These are phyloP conservation scores for Calonectria hongkongensis DNA, from an alignment of 2,329 filamentous ascomycete species.

Conservation along the genomic window DNA sequence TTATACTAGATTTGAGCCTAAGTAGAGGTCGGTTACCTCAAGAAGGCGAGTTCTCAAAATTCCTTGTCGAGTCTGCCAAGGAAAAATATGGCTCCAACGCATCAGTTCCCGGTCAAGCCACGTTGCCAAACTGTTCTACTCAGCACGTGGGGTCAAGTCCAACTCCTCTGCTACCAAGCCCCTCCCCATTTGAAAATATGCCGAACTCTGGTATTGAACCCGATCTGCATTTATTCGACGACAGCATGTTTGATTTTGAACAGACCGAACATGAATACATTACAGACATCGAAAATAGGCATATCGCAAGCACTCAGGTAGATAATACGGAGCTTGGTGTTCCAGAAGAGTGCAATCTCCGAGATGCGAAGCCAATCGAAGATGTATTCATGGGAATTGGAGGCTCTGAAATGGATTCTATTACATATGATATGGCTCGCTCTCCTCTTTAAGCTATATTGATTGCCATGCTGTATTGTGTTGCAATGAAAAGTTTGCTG, in stretches of 20 bases:
- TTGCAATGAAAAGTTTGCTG: too few relatives aligned
- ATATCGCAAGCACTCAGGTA: background rate
- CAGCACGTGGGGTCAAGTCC: too few relatives aligned
- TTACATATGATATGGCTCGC: background rate
- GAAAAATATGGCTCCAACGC: background rate
- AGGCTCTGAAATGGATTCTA: background rate
- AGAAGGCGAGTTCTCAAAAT: conserved; percentile 21
- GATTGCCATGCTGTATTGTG: too few relatives aligned
- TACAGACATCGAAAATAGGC: background rate
- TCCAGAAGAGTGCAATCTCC: background rate
- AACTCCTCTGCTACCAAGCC: background rate
- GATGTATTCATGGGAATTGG: conserved; percentile 2
- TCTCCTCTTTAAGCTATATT: background rate
- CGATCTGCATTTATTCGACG: background rate
- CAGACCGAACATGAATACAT: background rate
- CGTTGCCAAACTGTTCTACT: background rate
- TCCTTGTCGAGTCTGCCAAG: background rate
- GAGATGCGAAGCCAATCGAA: too few relatives aligned
- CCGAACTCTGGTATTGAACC: background rate
- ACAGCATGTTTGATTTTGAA: background rate
- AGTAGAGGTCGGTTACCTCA: conserved; percentile 12
- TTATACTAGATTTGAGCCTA: conserved; percentile 26
- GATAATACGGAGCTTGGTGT: background rate
- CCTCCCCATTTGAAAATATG: background rate
- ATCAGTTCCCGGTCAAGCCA: too few relatives aligned